A percentile compares a stretch with the other conserved stretches of the same genome.
phyloP scores from a whole-genome alignment of 1,284 basidiomycete species.

The Sphaerobolus stellatus region DNA sequence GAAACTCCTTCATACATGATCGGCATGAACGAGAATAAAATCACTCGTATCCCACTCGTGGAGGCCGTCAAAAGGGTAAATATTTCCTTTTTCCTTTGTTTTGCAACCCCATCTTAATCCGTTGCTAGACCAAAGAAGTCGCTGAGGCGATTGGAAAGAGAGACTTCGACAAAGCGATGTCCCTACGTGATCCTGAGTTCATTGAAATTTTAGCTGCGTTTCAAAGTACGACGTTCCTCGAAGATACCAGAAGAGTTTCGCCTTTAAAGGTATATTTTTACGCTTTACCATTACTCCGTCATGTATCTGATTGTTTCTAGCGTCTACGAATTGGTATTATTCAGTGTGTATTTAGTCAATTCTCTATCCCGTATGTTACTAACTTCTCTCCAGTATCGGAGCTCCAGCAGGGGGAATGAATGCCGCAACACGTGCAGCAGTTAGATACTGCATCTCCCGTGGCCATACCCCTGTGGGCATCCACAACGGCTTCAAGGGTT shows the following conservation, averaged over 20 bases:
- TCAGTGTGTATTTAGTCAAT: slow-evolving; percentile 64
- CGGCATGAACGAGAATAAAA: slow-evolving; percentile 93
- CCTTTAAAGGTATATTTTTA: slow-evolving; percentile 51
- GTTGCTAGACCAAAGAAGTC: slow-evolving; percentile 76
- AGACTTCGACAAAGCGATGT: slow-evolving; percentile 87
- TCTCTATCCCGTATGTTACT: not conserved
- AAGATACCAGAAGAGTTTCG: slow-evolving; percentile 60
- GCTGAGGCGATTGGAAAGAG: slow-evolving; percentile 79
- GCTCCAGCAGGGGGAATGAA: slow-evolving; percentile 99
- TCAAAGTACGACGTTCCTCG: slow-evolving; percentile 66
- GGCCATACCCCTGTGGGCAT: slow-evolving; percentile 91
- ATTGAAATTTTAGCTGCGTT: slow-evolving; percentile 85
- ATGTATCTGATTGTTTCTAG: slow-evolving; percentile 35
- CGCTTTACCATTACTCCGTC: not conserved
- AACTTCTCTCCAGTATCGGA: slow-evolving; percentile 65
- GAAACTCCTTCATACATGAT: slow-evolving; percentile 97
- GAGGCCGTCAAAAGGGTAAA: slow-evolving; percentile 85
- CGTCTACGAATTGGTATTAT: slow-evolving; percentile 88
- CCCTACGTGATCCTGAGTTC: slow-evolving; percentile 91
- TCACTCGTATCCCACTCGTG: slow-evolving; percentile 87
- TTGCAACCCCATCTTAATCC: slow-evolving; percentile 11
- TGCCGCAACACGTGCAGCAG: slow-evolving; percentile 92
- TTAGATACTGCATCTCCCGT: slow-evolving; percentile 88
- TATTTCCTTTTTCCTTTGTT: slow-evolving; percentile 4
- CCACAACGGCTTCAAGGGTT: slow-evolving; percentile 93